Conservation (phyloP, 495 filamentous ascomycete species). For the Penicillium subrubescens region DNA sequence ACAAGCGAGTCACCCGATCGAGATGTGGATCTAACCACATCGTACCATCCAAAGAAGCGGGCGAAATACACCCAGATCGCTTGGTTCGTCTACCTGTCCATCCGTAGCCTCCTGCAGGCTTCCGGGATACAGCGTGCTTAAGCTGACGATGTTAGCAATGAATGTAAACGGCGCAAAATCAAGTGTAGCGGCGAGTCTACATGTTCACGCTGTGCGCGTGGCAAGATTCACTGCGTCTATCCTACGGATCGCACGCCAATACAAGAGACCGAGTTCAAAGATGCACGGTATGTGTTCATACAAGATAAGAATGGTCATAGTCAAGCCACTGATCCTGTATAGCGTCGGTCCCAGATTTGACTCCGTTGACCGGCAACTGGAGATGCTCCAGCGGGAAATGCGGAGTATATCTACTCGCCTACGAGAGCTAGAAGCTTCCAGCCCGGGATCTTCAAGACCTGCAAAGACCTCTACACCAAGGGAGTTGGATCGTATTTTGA, state of each 20-base stretch:
- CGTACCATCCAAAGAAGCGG: background rate
- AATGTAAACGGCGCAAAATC: slow-evolving; percentile 89
- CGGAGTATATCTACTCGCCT: slow-evolving; percentile 25
- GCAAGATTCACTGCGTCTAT: slow-evolving; percentile 70
- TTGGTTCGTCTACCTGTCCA: slow-evolving; percentile 2
- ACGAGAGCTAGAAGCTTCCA: slow-evolving; percentile 32
- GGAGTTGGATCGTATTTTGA: slow-evolving; percentile 37
- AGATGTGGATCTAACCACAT: background rate
- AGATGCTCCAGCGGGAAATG: slow-evolving; percentile 27
- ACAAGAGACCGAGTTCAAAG: slow-evolving; percentile 15
- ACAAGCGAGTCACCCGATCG: background rate
- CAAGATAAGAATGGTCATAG: background rate
- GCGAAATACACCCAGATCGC: slow-evolving; percentile 9
- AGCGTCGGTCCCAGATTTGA: slow-evolving; percentile 21
- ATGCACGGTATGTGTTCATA: slow-evolving; percentile 25
- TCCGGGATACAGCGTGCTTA: background rate
- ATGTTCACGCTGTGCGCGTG: slow-evolving; percentile 73
- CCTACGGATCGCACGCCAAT: slow-evolving; percentile 20
- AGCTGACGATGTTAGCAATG: slow-evolving; percentile 53
- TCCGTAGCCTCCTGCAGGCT: too few relatives aligned
- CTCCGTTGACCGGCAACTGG: slow-evolving; percentile 33
- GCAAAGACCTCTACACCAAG: slow-evolving; percentile 6
- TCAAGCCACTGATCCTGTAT: background rate
- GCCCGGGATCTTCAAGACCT: background rate
- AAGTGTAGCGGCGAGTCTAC: slow-evolving; percentile 83